Evolutionary conservation across 1,284 basidiomycete species (phyloP), one percentile per base, ranked within the genome.

Genomic region (Rhizopogon hawkerae): DNA sequence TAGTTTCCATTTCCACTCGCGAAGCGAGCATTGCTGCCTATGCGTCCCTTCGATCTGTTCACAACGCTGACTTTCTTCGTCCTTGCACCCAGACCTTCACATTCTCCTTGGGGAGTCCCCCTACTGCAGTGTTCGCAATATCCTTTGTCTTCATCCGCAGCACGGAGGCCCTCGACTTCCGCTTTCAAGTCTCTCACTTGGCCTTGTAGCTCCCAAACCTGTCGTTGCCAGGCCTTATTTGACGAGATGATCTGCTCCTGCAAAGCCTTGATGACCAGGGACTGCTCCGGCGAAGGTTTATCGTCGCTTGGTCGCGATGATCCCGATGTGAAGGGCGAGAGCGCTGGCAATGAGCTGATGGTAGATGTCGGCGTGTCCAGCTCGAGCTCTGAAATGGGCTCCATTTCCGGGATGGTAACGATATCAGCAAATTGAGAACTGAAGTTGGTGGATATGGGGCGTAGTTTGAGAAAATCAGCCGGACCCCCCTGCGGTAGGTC

Each of bases 371-470:
- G 74, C 1, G 78, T 77, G 47, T 74, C 73, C 0, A 65, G 58
- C 49, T 78, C 79, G 8, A 62, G 54, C 38, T 21, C 21, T 21
- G 21, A 21, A 21, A 21, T 21, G 21, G 21, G 21, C 21, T 73
- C 69, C 26, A 65, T 63, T 23, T 49, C 46, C 3, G 63, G 54
- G 43, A 66, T 58, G 21, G 77, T 64, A 24, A 87, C 74, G 48
- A 85, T 78, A 35, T 83, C 79, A 11, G 75, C 69, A 54, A 90
- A 86, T 35, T 85, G 78, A 6, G 77, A 69, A 55, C 83, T 81
- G 63, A 91, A 89, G 29, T 83, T 72, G 7, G 83, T 79, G 10
- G 87, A 90, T 16, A 90, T 72, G 0, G 88, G 88, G 14, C 89
- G 76, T 43, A 91, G 67, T 58, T 78, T 82, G 35, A 91, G 72